phyloP scores from a whole-genome alignment of 192 early-diverging fungal species.

The Backusella sp. region DNA sequence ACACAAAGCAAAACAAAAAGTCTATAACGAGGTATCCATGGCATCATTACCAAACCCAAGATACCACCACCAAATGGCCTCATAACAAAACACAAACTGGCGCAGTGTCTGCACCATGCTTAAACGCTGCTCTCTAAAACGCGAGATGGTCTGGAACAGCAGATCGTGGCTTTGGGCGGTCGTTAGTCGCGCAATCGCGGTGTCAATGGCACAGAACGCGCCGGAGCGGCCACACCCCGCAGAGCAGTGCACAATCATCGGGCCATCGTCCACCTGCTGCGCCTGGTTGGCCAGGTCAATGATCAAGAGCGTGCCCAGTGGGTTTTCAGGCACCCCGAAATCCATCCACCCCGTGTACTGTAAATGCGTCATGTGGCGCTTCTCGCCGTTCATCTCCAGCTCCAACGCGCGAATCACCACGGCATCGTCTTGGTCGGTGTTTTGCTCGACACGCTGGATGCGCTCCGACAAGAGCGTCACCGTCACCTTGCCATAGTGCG shows the following conservation, averaged over 20 bases:
- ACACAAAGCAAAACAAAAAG: background rate
- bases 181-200: slow-evolving; percentile 42
- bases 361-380: slow-evolving; percentile 67
- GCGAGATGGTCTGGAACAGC: slow-evolving; percentile 60
- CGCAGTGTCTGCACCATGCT: slow-evolving; percentile 80
- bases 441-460: background rate
- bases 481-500: slow-evolving; percentile 41
- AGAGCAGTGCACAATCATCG: slow-evolving; percentile 49
- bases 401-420: slow-evolving; percentile 59
- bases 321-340: slow-evolving; percentile 73
- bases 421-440: slow-evolving; percentile 38
- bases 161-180: slow-evolving; percentile 37
- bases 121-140: slow-evolving; percentile 75
- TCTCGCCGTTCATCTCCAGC: slow-evolving; percentile 10
- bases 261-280: background rate
- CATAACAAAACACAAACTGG: slow-evolving; percentile 86
- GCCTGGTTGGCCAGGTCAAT: slow-evolving; percentile 47
- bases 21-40: background rate
- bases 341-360: slow-evolving; percentile 94
- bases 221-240: slow-evolving; percentile 62
- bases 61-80: slow-evolving; percentile 65
- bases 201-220: slow-evolving; percentile 61
- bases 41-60: slow-evolving; percentile 17
- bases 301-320: slow-evolving; percentile 58
- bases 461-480: background rate